Evolutionary conservation across 192 early-diverging fungal species (phyloP).

Genomic region (Podila verticillata): DNA sequence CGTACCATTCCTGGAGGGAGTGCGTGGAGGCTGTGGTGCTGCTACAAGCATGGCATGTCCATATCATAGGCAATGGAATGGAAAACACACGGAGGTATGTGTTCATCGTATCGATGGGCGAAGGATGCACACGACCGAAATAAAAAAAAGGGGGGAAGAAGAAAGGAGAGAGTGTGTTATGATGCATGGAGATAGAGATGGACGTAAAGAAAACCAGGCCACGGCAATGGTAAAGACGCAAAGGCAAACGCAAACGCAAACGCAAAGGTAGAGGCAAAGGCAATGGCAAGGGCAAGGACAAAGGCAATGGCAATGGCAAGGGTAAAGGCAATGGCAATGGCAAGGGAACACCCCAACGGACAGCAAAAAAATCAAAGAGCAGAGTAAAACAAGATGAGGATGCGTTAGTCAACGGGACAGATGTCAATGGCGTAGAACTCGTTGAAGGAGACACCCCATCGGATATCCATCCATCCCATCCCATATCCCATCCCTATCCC

Average conservation of each 20-base stretch:
- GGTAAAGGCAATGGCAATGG: no score
- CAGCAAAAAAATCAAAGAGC: neutral
- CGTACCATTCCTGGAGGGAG: slow-evolving; percentile 39
- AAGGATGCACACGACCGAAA: neutral
- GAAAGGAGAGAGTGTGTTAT: neutral
- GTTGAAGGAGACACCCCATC: neutral
- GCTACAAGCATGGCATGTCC: neutral
- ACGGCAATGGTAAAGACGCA: no score
- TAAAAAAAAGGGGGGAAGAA: slow-evolving; percentile 2
- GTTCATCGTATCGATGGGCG: neutral
- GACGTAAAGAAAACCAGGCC: no score
- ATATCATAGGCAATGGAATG: neutral
- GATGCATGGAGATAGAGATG: no score
- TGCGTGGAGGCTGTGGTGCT: slow-evolving; percentile 22
- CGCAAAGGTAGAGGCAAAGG: no score
- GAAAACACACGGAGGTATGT: neutral
- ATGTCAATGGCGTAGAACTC: neutral
- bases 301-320: no score
- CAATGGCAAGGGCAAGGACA: no score
- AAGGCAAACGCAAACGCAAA: no score
- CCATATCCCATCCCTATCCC: no score
- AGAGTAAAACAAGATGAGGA: neutral
- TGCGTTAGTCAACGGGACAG: neutral
- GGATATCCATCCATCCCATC: no score
- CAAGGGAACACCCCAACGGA: no score